phyloP scores from a whole-genome alignment of 148 eudicot genomes.

The Camellia granthamiana region DNA sequence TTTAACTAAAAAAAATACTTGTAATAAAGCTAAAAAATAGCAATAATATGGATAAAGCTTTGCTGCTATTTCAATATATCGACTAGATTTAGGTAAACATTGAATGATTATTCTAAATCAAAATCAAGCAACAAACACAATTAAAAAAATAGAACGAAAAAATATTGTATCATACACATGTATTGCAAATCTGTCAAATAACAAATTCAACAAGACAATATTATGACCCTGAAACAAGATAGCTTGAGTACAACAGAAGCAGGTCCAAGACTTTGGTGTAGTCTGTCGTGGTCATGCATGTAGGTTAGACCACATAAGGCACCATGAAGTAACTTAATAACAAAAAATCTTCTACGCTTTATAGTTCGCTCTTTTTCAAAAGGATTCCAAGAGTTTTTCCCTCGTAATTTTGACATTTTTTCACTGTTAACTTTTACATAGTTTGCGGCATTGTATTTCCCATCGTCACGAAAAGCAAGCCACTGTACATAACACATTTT shows the following conservation, averaged over 20 bases:
- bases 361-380: slow-evolving; percentile 56
- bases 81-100: no score
- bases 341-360: slow-evolving; percentile 66
- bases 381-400: slow-evolving; percentile 69
- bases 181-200: no score
- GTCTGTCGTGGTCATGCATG: slow-evolving; percentile 86
- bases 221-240: no score
- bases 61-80: no score
- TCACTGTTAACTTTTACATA: slow-evolving; percentile 76
- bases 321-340: slow-evolving; percentile 62
- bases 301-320: slow-evolving; percentile 63
- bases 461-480: slow-evolving; percentile 91
- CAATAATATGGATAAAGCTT: no score
- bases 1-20: no score
- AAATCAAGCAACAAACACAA: no score
- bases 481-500: slow-evolving; percentile 49
- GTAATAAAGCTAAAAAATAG: no score
- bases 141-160: no score
- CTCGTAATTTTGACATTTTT: slow-evolving; percentile 42
- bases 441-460: slow-evolving; percentile 81
- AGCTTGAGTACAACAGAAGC: slow-evolving; percentile 89
- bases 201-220: no score
- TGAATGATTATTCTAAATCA: no score
- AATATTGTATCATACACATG: no score
- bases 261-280: slow-evolving; percentile 99